Percentiles rank a stretch among this genome's conserved stretches.
phyloP scores from a whole-genome alignment of 169 alveolate species.

The Plasmodium cynomolgi region DNA sequence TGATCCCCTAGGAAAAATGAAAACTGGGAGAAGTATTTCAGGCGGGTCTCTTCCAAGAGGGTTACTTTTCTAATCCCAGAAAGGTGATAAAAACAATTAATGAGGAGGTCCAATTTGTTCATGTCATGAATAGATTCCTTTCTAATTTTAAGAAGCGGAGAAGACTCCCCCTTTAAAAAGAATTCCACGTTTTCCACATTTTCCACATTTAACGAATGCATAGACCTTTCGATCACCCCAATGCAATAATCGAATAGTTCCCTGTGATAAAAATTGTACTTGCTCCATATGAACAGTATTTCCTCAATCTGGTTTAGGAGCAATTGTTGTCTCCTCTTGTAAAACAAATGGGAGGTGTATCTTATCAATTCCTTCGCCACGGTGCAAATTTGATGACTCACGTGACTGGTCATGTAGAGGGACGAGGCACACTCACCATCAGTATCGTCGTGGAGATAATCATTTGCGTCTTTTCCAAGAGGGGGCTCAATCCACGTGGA shows the following conservation, averaged over 20 bases:
- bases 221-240: not conserved
- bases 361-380: slow-evolving; percentile 22
- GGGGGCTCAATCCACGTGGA: not conserved
- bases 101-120: not conserved
- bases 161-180: not conserved
- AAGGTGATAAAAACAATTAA: slow-evolving; percentile 26
- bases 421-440: not conserved
- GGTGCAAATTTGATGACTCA: not conserved
- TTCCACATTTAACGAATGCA: not conserved
- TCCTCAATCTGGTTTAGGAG: slow-evolving; percentile 8
- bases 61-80: slow-evolving; percentile 10
- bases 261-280: slow-evolving; percentile 2
- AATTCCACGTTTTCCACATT: not conserved
- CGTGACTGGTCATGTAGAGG: not conserved
- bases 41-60: not conserved
- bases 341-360: slow-evolving; percentile 32
- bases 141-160: not conserved
- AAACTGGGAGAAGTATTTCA: slow-evolving; percentile 5
- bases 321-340: slow-evolving; percentile 24
- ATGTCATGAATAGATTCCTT: not conserved
- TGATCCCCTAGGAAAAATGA: not conserved
- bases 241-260: slow-evolving; percentile 19
- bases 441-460: not conserved
- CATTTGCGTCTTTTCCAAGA: not conserved
- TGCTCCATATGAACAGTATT: slow-evolving; percentile 11